These are phyloP conservation scores for Ustilago loliicola DNA, from an alignment of 1,284 basidiomycete genomes.

Conservation along the genomic window DNA sequence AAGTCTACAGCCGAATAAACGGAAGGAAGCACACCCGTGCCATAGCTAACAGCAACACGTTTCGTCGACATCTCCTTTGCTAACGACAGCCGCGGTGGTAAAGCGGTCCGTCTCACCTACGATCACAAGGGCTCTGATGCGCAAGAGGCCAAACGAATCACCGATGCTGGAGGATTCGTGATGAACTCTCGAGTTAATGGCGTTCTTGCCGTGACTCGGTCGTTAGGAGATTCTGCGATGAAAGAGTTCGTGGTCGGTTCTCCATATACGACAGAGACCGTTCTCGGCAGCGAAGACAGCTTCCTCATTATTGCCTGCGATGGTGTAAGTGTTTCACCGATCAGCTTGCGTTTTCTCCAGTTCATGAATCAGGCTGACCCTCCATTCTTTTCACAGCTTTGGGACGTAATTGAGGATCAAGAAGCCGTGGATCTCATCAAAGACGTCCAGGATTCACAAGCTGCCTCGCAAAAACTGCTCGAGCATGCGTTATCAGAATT, in stretches of 20 bases:
- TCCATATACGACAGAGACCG: conserved; percentile 97
- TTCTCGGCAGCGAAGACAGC: conserved; percentile 88
- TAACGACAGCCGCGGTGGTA: conserved; percentile 78
- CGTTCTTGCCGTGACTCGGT: conserved; percentile 94
- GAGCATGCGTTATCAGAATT: conserved; percentile 88
- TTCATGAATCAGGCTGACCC: background rate
- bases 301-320: conserved; percentile 97
- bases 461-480: conserved; percentile 82
- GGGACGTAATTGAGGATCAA: conserved; percentile 96
- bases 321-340: conserved; percentile 78
- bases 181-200: conserved; percentile 97
- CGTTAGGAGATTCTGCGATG: conserved; percentile 96
- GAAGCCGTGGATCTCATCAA: conserved; percentile 88
- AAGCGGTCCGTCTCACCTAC: conserved; percentile 93
- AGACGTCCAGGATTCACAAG: conserved; percentile 82
- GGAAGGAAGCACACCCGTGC: too few species aligned
- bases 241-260: conserved; percentile 99
- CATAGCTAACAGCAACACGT: conserved; percentile 30
- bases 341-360: background rate
- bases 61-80: conserved; percentile 77
- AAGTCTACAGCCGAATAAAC: conserved; percentile 34
- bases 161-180: conserved; percentile 96
- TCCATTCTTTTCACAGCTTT: conserved; percentile 77
- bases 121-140: conserved; percentile 98
- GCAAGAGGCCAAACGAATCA: conserved; percentile 96